Percentiles rank a stretch among this genome's conserved stretches.
These are phyloP conservation scores for Sistotremastrum niveocremeum DNA, from an alignment of 768 basidiomycete genomes.

Conservation along the genomic window DNA sequence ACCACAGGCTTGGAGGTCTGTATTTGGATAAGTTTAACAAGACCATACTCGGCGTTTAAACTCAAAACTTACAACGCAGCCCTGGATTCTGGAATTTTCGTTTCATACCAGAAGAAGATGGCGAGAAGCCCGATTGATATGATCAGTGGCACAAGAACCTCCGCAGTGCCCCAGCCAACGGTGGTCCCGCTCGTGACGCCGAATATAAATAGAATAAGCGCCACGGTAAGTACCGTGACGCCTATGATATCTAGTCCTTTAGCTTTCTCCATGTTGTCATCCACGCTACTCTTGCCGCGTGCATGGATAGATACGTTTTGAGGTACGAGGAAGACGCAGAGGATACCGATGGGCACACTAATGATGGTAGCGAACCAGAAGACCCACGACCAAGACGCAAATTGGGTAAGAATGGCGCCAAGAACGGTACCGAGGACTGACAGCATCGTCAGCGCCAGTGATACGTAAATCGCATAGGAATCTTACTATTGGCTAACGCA, in stretches of 20 bases:
- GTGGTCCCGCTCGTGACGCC: conserved; percentile 30
- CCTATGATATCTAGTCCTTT: too few species aligned
- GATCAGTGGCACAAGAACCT: conserved; percentile 33
- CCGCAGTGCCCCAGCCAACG: conserved; percentile 33
- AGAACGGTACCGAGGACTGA: conserved; percentile 28
- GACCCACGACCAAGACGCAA: conserved; percentile 33
- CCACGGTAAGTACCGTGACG: conserved; percentile 3
- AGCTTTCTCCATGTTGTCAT: too few species aligned
- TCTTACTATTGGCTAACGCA: conserved; percentile 30
- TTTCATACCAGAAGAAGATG: conserved; percentile 41
- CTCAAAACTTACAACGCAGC: conserved; percentile 27
- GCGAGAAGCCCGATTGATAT: conserved; percentile 27
- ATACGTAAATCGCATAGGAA: background rate
- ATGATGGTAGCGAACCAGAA: conserved; percentile 35
- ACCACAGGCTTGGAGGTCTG: conserved; percentile 31
- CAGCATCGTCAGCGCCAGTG: background rate
- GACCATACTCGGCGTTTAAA: too few species aligned
- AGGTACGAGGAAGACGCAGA: conserved; percentile 24
- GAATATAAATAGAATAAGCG: conserved; percentile 22
- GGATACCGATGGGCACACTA: conserved; percentile 19
- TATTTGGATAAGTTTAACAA: too few species aligned
- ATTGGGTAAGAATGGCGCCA: conserved; percentile 30
- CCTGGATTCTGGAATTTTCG: conserved; percentile 21
- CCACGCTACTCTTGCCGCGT: too few species aligned
- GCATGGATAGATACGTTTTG: background rate